Percentiles rank a stretch among this genome's conserved stretches.
Evolutionary conservation across 2,329 filamentous ascomycete species (phyloP).

Genomic region (Fusarium xylarioides): DNA sequence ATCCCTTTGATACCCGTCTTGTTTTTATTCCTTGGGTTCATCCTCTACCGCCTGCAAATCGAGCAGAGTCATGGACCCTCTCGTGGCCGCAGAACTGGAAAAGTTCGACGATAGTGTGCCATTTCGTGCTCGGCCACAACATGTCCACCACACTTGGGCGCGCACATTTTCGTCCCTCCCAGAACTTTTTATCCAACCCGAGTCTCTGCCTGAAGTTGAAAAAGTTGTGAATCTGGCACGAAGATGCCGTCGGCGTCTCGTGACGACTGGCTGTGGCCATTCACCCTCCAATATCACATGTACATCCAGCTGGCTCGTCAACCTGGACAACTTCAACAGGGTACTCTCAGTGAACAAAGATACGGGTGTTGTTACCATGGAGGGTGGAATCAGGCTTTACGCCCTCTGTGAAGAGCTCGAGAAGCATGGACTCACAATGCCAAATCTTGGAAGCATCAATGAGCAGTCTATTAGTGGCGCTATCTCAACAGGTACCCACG

Average conservation of each 20-base stretch:
- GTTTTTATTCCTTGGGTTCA: background rate
- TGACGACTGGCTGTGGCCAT: constrained; percentile 89
- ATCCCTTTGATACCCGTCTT: background rate
- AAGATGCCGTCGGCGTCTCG: constrained; percentile 80
- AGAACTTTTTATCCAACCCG: constrained; percentile 89
- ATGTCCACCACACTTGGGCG: constrained; percentile 93
- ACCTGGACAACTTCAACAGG: constrained; percentile 83
- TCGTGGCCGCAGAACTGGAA: constrained; percentile 47
- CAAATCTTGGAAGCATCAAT: constrained; percentile 94
- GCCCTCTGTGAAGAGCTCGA: constrained; percentile 79
- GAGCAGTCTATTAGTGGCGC: constrained; percentile 92
- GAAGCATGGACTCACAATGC: constrained; percentile 80
- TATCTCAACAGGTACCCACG: constrained; percentile 93
- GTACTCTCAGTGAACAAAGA: constrained; percentile 75
- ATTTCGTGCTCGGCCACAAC: constrained; percentile 77
- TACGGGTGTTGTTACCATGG: constrained; percentile 75
- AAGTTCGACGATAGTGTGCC: constrained; percentile 60
- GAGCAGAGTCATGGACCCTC: constrained; percentile 49
- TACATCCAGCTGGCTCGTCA: constrained; percentile 93
- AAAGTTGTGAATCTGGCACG: constrained; percentile 84
- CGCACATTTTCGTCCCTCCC: constrained; percentile 89
- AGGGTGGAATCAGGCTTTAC: constrained; percentile 88
- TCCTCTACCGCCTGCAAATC: background rate
- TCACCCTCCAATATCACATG: constrained; percentile 93
- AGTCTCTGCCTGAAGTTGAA: constrained; percentile 81